Conservation (phyloP, 2,329 filamentous ascomycete genomes). For the Trichoderma aggressivum region DNA sequence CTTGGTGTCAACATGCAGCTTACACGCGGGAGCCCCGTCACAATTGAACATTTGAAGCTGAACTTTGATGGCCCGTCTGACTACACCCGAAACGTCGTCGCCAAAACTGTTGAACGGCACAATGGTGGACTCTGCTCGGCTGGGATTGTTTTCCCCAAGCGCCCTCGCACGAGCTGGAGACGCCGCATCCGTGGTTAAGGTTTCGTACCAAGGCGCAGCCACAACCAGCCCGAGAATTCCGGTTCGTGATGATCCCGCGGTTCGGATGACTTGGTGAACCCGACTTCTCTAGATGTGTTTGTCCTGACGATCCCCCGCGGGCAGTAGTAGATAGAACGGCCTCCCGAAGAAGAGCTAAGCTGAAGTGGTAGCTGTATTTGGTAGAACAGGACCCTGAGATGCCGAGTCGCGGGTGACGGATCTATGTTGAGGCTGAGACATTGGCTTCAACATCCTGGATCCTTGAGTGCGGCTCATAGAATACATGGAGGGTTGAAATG, state of each 20-base stretch:
- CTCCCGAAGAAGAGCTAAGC: neutral
- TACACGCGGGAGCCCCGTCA: neutral
- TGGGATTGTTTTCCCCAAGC: neutral
- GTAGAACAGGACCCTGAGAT: neutral
- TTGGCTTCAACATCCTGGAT: neutral
- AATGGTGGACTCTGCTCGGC: no score
- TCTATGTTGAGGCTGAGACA: neutral
- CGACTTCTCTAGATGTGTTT: neutral
- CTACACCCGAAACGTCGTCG: neutral
- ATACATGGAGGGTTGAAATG: neutral
- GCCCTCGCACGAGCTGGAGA: neutral
- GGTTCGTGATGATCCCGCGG: constrained; percentile 1
- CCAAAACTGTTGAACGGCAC: neutral
- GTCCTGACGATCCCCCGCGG: neutral
- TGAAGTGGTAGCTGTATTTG: neutral
- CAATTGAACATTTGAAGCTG: no score
- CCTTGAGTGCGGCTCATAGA: neutral
- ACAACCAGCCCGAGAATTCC: neutral
- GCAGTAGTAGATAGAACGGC: neutral
- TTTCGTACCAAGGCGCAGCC: neutral
- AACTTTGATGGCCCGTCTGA: neutral
- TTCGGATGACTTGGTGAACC: neutral
- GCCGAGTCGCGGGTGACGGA: neutral
- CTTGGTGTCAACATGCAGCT: neutral
- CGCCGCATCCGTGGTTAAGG: neutral